Base-by-base conservation (phyloP, 345 rosid species). In the Iberis pinnata region DNA sequence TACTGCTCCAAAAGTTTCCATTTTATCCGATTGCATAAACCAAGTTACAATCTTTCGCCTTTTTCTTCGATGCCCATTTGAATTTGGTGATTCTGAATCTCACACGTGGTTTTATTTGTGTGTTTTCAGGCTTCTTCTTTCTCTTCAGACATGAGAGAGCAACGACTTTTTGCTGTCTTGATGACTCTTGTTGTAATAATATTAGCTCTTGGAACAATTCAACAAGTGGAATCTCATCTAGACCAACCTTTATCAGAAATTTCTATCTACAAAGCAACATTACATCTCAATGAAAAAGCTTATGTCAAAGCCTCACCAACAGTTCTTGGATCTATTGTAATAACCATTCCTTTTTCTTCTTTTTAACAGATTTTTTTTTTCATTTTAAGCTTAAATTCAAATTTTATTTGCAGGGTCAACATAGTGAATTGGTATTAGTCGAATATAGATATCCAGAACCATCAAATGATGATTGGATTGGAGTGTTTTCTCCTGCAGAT, bases 401-500 rank as follows among this genome's bases (percentile, higher is more conserved):
- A 14, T 3, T 16, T 20, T 6, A 1, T 1, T 37, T 31, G 49
- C 55, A 81, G 94, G 88, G 86, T 46, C 73, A 68, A 61, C 79
- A 71, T 63, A 55, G 80, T 6, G 86, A 80, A 39, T 66, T 76
- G 73, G 76, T 80, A 31, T 68, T 64, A 18, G 73, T 85, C 33
- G 71, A 76, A 37, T 82, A 56, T 53, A 45, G 44, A 44, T 75
- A 73, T 54, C 74, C 75, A 3, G 69, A 64, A 39, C 85, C 95
- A 35, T 75, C 82, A 10, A 45, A 53, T 71, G 82, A 76, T 74
- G 85, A 86, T 56, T 80, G 95, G 87, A 78, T 85, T 63, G 94
- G 80, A 41, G 86, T 84, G 20, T 81, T 84, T 73, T 84, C 94
- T 45, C 87, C 89, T 56, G 75, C 81, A 46, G 74, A 82, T 67